A percentile compares a stretch with the other conserved stretches of the same genome.
phyloP scores from a whole-genome alignment of 2,329 filamentous ascomycete species.

The Apiospora hydei region DNA sequence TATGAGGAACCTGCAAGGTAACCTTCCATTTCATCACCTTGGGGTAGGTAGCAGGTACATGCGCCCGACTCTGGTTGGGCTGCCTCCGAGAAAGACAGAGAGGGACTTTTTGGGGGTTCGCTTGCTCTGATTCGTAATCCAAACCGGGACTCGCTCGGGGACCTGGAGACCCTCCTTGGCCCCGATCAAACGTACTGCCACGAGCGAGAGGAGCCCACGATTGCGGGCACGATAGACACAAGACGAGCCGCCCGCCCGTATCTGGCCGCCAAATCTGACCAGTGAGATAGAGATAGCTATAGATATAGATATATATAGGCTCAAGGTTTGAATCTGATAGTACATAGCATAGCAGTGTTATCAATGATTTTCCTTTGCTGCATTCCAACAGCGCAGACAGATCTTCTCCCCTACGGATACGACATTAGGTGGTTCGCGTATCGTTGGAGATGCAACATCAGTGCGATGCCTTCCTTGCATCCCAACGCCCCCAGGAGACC shows the following conservation, averaged over 20 bases:
- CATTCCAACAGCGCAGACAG: not conserved
- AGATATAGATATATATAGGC: not conserved
- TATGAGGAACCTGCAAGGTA: constrained; percentile 6
- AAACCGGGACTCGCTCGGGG: not conserved
- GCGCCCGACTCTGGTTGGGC: not conserved
- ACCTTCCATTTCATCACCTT: not conserved
- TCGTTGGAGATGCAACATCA: constrained; percentile 9
- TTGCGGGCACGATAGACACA: not conserved
- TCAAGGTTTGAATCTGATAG: not conserved
- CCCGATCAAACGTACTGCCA: not conserved
- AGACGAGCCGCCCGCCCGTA: not conserved
- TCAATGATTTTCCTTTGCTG: not conserved
- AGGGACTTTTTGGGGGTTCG: not conserved
- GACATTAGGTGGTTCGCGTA: constrained; percentile 13
- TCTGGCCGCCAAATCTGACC: not conserved
- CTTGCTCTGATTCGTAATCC: constrained; percentile 12
- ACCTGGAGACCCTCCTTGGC: not conserved
- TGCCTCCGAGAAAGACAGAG: not conserved
- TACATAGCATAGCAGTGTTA: not conserved
- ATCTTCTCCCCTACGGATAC: not conserved
- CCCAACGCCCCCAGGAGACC: not conserved
- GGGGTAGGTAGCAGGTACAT: not conserved
- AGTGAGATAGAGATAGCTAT: not conserved
- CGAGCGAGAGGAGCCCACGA: not conserved
- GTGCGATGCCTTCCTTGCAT: no score